These are phyloP conservation scores for Adiantum capillusveneris DNA, from an alignment of 75 land plant species.

Conservation along the genomic window DNA sequence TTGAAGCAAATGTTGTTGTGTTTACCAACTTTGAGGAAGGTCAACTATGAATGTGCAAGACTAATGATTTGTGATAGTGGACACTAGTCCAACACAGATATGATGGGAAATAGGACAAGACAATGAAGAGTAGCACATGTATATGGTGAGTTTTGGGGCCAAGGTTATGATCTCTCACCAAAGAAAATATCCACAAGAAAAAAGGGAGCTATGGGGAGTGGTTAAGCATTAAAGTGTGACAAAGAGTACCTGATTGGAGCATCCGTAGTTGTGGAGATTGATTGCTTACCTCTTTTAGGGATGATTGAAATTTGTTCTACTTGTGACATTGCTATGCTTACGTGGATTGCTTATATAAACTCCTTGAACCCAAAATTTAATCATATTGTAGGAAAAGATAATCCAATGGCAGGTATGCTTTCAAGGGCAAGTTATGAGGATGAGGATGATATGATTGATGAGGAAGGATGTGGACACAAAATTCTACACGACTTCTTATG, in stretches of 20 bases:
- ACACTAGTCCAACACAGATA: no score
- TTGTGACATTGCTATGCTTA: constrained; percentile 8
- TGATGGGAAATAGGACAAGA: no score
- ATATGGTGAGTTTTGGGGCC: no score
- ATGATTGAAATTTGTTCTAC: constrained; percentile 8
- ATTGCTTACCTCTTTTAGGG: constrained; percentile 9
- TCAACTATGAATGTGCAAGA: no score
- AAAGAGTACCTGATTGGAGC: constrained; percentile 8
- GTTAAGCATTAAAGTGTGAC: constrained; percentile 2
- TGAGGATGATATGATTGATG: not conserved
- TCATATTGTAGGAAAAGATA: constrained; percentile 15
- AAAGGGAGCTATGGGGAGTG: not conserved
- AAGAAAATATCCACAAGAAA: not conserved
- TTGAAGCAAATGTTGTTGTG: no score
- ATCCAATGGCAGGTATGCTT: constrained; percentile 10
- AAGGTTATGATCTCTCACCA: no score
- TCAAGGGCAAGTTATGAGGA: not conserved
- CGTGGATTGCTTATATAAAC: constrained; percentile 13
- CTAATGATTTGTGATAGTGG: no score
- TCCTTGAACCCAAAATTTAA: constrained; percentile 2
- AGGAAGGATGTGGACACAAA: no score
- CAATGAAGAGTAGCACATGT: no score
- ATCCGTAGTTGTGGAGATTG: constrained; percentile 3
- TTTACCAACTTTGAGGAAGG: no score
- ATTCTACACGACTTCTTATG: no score